A percentile compares a stretch with the other conserved stretches of the same genome.
phyloP scores from a whole-genome alignment of 176 grass and related monocot genomes.

The Triticum dicoccoides region DNA sequence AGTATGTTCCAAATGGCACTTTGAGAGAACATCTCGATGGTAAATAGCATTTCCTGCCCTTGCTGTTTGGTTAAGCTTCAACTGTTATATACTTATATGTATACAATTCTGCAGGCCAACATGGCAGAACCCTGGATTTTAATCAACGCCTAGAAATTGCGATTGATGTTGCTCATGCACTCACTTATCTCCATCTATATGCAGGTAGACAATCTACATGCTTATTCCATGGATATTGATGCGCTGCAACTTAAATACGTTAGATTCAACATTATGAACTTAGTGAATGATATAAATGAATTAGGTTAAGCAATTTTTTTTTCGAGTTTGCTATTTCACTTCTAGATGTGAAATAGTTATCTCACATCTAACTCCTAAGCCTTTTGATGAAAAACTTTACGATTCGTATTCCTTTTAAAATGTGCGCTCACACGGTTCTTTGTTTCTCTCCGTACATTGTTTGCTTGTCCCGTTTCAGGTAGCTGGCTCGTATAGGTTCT shows the following conservation, averaged over 20 bases:
- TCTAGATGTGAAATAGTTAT: no score
- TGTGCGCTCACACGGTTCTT: no score
- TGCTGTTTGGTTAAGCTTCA: conserved; percentile 3
- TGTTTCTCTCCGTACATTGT: no score
- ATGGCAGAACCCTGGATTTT: conserved; percentile 85
- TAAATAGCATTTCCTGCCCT: conserved; percentile 40
- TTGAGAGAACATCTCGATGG: conserved; percentile 94
- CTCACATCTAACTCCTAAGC: no score
- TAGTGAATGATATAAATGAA: not conserved
- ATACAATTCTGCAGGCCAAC: conserved; percentile 55
- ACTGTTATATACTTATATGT: conserved; percentile 25
- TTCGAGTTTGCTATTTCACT: no score
- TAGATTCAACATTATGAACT: not conserved
- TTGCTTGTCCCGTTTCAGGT: no score
- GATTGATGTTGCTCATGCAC: conserved; percentile 92
- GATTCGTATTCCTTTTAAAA: no score
- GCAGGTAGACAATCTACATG: conserved; percentile 53
- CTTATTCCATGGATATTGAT: not conserved
- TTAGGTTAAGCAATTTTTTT: not conserved
- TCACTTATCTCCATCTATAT: conserved; percentile 98
- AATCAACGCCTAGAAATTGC: conserved; percentile 95
- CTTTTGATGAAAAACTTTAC: no score
- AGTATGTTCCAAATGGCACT: conserved; percentile 95
- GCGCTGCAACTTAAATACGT: not conserved
- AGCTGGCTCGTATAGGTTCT: no score